These are phyloP conservation scores for Cymbopogon flexuosus DNA, from an alignment of 202 grass and related monocot species.

Conservation along the genomic window DNA sequence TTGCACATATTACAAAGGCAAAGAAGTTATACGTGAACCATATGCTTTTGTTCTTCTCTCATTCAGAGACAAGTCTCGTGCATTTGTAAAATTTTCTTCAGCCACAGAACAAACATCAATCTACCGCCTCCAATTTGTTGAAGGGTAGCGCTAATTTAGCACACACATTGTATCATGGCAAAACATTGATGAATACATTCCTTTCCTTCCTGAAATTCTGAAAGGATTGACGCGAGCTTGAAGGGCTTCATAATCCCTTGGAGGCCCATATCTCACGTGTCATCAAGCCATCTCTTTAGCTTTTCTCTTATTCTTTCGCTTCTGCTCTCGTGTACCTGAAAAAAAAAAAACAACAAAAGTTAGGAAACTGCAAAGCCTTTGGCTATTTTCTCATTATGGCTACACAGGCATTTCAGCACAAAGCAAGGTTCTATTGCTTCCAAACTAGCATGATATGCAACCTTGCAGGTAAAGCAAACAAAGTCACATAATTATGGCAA, in stretches of 20 bases:
- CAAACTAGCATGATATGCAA: not conserved
- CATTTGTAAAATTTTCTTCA: too few relatives aligned
- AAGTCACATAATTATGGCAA: not conserved
- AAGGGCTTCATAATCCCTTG: not conserved
- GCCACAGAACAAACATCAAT: slow-evolving; percentile 4
- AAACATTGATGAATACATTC: not conserved
- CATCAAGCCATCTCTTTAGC: slow-evolving; percentile 55
- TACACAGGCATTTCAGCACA: not conserved
- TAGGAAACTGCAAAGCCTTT: not conserved
- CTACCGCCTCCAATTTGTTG: not conserved
- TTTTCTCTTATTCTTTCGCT: slow-evolving; percentile 62
- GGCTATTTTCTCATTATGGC: not conserved
- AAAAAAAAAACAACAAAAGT: too few relatives aligned
- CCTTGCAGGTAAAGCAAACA: not conserved
- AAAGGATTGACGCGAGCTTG: not conserved
- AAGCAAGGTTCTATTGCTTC: not conserved
- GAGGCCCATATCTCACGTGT: not conserved
- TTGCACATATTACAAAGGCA: too few relatives aligned
- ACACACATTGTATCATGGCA: not conserved
- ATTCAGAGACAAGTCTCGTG: too few relatives aligned
- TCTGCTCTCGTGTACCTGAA: slow-evolving; percentile 43
- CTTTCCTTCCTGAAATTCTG: not conserved
- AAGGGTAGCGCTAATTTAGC: not conserved
- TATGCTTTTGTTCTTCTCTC: too few relatives aligned
- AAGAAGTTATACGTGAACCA: too few relatives aligned